These are phyloP conservation scores for Batrachochytrium dendrobatidis DNA, from an alignment of 371 early-diverging fungal species.

Conservation along the genomic window DNA sequence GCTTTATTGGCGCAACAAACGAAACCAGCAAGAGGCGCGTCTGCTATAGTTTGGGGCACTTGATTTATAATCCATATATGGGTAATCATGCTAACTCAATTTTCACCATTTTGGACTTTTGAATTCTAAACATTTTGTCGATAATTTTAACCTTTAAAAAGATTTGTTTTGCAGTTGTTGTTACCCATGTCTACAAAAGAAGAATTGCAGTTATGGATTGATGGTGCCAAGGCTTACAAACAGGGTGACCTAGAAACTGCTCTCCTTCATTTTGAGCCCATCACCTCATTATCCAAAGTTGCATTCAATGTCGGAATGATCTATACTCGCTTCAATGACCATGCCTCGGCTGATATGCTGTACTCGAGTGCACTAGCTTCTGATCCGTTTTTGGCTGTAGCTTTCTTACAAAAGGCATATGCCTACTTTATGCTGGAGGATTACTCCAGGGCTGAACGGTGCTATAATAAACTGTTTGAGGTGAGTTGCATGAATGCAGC, in stretches of 20 bases:
- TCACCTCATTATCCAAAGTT: constrained; percentile 20
- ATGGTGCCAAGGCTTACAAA: constrained; percentile 58
- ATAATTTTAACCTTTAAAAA: too few species aligned
- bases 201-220: constrained; percentile 63
- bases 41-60: too few species aligned
- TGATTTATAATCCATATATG: too few species aligned
- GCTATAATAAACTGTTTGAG: constrained; percentile 45
- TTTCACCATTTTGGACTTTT: too few species aligned
- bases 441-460: constrained; percentile 51
- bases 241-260: constrained; percentile 50
- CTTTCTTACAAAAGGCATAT: constrained; percentile 81
- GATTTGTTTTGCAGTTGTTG: too few species aligned
- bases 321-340: constrained; percentile 64
- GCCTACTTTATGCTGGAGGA: constrained; percentile 57
- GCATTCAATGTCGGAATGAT: constrained; percentile 89
- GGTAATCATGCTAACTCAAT: too few species aligned
- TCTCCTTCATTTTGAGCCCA: constrained; percentile 53
- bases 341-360: constrained; percentile 64
- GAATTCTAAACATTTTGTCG: too few species aligned
- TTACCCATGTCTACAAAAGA: constrained; percentile 43
- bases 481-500: constrained; percentile 5
- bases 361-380: constrained; percentile 58
- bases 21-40: too few species aligned
- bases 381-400: constrained; percentile 80
- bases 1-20: too few species aligned